Percentiles rank a stretch among this genome's conserved stretches.
Conservation (phyloP, 2,329 filamentous ascomycete species). For the Nothophaeocryptopus gaeumannii region DNA sequence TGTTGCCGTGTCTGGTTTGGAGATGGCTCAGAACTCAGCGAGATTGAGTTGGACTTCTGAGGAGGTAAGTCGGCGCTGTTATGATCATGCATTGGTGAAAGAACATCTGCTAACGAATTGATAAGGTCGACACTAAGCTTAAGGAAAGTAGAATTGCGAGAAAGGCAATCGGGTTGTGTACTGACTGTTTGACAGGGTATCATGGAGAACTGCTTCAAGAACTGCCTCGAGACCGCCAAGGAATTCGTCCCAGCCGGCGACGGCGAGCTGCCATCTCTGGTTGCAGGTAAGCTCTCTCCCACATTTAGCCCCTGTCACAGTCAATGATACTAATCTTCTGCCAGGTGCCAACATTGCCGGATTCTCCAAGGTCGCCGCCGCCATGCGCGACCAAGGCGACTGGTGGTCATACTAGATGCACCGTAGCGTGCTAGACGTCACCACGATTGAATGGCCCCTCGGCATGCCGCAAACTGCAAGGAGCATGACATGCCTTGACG, state of each 20-base stretch:
- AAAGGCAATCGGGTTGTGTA: too few species aligned
- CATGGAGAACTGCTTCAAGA: conserved; percentile 92
- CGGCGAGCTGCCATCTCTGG: conserved; percentile 82
- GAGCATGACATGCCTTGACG: too few species aligned
- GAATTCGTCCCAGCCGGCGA: conserved; percentile 77
- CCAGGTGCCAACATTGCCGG: conserved; percentile 90
- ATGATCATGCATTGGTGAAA: neutral
- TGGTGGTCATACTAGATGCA: conserved; percentile 59
- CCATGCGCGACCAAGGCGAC: conserved; percentile 96
- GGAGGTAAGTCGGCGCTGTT: conserved; percentile 47
- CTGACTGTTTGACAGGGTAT: too few species aligned
- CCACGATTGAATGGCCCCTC: too few species aligned
- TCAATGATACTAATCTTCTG: too few species aligned
- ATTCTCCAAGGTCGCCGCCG: conserved; percentile 90
- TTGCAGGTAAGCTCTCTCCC: too few species aligned
- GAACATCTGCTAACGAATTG: neutral
- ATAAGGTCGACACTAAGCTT: conserved; percentile 63
- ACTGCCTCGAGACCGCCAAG: conserved; percentile 83
- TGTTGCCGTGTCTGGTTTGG: conserved; percentile 92
- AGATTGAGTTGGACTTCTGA: conserved; percentile 81
- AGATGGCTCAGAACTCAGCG: conserved; percentile 98
- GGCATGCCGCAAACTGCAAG: too few species aligned
- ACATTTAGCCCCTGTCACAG: too few species aligned
- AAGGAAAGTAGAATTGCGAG: too few species aligned
- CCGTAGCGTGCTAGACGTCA: too few species aligned